A percentile compares a stretch with the other conserved stretches of the same genome.
Conservation (phyloP, 257 asterid genomes). For the Vinca minor region DNA sequence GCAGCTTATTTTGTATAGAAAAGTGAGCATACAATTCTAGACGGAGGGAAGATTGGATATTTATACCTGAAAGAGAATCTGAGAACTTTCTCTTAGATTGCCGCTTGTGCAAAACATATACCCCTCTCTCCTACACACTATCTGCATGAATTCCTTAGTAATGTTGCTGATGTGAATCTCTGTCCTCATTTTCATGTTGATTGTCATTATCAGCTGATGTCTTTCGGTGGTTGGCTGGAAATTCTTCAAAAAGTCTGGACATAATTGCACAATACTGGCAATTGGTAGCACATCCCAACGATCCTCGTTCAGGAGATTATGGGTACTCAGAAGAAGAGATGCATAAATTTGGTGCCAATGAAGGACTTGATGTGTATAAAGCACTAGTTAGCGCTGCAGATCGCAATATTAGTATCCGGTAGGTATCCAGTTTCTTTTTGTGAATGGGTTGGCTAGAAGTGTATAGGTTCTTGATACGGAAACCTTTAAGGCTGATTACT, state of each 20-base stretch:
- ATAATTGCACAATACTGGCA: slow-evolving; percentile 89
- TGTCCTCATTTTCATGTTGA: background rate
- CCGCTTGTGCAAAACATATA: background rate
- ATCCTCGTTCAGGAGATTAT: slow-evolving; percentile 76
- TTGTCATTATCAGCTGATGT: slow-evolving; percentile 57
- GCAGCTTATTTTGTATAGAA: too few relatives aligned
- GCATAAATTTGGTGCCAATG: slow-evolving; percentile 59
- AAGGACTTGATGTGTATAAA: slow-evolving; percentile 51
- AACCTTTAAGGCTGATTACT: background rate
- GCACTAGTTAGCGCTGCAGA: slow-evolving; percentile 61
- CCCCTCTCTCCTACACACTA: background rate
- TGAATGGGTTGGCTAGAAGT: background rate
- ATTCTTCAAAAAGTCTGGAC: slow-evolving; percentile 62
- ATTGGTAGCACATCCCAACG: slow-evolving; percentile 48
- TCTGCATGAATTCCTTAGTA: background rate
- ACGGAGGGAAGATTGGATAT: too few relatives aligned
- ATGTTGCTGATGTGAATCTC: background rate
- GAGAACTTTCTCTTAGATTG: background rate
- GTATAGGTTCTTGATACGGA: background rate
- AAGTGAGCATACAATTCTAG: too few relatives aligned
- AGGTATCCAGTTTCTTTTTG: slow-evolving; percentile 3
- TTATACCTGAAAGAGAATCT: background rate
- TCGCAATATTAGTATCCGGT: slow-evolving; percentile 58
- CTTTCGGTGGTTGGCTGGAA: slow-evolving; percentile 80
- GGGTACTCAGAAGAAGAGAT: slow-evolving; percentile 68